These are phyloP conservation scores for Spiraea crenata DNA, from an alignment of 331 rosid genomes.

Conservation along the genomic window DNA sequence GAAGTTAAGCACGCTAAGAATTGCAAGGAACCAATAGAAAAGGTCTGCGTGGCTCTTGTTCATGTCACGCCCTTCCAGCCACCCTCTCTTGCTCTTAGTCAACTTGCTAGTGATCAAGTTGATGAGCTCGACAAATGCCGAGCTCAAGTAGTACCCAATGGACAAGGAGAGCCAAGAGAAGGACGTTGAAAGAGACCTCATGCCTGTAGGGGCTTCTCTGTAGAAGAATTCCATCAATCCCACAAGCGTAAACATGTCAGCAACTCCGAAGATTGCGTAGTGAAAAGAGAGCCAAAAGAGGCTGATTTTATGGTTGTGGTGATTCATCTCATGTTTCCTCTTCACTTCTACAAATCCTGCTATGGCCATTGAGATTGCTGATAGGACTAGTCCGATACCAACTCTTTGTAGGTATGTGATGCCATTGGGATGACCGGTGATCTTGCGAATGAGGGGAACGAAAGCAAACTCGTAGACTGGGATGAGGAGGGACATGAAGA, in stretches of 20 bases:
- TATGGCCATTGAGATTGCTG: constrained; percentile 71
- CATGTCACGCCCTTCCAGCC: constrained; percentile 52
- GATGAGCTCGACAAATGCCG: constrained; percentile 42
- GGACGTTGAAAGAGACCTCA: constrained; percentile 84
- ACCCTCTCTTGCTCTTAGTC: constrained; percentile 37
- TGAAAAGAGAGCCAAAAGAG: constrained; percentile 87
- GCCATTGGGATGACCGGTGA: constrained; percentile 50
- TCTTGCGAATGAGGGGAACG: constrained; percentile 36
- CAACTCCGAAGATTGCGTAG: constrained; percentile 78
- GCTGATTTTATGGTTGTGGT: constrained; percentile 44
- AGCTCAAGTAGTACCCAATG: constrained; percentile 63
- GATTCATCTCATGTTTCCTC: constrained; percentile 56
- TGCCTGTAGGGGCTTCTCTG: constrained; percentile 65
- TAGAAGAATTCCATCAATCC: constrained; percentile 81
- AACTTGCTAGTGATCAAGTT: constrained; percentile 32
- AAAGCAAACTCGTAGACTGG: constrained; percentile 47
- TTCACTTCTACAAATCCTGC: constrained; percentile 72
- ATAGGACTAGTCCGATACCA: constrained; percentile 73
- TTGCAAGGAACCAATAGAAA: constrained; percentile 53
- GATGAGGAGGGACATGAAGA: constrained; percentile 53
- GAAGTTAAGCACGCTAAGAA: constrained; percentile 48
- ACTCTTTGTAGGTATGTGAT: constrained; percentile 79
- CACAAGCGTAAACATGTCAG: constrained; percentile 87
- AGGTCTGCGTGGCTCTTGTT: constrained; percentile 35
- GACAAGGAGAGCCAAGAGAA: constrained; percentile 70